A percentile compares a stretch with the other conserved stretches of the same genome.
Conservation (phyloP, 1,284 basidiomycete species). For the Heterobasidion annosum region DNA sequence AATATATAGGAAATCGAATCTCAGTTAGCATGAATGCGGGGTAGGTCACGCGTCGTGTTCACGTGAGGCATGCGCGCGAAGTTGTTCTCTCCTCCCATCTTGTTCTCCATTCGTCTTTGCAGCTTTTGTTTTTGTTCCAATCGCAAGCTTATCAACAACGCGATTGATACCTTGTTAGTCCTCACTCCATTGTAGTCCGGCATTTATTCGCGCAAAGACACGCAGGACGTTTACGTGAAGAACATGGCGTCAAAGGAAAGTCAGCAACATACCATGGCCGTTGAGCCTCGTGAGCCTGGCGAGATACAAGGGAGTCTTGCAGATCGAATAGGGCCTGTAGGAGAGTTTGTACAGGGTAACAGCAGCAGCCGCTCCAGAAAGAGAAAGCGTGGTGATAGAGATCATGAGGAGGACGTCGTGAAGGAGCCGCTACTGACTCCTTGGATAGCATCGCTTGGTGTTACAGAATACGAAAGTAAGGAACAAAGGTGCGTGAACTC, state of each 20-base stretch:
- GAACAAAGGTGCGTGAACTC: constrained; percentile 23
- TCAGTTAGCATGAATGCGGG: background rate
- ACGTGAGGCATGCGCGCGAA: background rate
- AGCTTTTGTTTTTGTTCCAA: background rate
- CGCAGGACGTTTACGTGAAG: background rate
- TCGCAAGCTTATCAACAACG: background rate
- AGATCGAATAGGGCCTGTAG: background rate
- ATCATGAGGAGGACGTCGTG: background rate
- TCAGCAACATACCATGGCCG: background rate
- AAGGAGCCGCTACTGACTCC: constrained; percentile 13
- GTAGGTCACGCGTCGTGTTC: background rate
- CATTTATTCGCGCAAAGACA: background rate
- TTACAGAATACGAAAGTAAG: constrained; percentile 18
- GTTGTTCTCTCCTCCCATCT: background rate
- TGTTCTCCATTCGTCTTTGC: background rate
- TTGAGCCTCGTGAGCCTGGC: background rate
- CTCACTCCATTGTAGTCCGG: background rate
- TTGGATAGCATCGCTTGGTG: constrained; percentile 17
- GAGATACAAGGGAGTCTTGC: background rate
- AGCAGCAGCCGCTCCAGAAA: background rate
- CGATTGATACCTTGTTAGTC: background rate
- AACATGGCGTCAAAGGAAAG: background rate
- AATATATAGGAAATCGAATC: constrained; percentile 1
- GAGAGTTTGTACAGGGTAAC: background rate
- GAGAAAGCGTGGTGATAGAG: constrained; percentile 2